Conservation (phyloP, 805 yeast species). For the Suhomyces xylopsoci region DNA sequence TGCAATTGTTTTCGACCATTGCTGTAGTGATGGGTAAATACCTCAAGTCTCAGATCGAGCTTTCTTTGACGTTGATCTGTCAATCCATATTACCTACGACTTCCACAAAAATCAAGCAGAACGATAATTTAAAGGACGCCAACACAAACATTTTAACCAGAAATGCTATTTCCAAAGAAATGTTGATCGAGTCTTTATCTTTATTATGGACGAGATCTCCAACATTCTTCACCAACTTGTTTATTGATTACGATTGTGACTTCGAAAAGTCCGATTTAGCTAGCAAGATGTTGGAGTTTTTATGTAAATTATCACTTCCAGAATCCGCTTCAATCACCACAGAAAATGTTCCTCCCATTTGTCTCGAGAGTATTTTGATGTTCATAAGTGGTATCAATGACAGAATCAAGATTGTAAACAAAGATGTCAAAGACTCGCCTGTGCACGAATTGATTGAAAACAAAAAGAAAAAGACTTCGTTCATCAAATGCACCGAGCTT, state of each 20-base stretch:
- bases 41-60: constrained; percentile 78
- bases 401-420: constrained; percentile 36
- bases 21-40: constrained; percentile 61
- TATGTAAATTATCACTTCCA: constrained; percentile 78
- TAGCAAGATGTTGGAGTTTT: constrained; percentile 59
- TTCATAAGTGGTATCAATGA: constrained; percentile 62
- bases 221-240: constrained; percentile 68
- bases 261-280: constrained; percentile 81
- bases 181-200: constrained; percentile 79
- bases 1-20: constrained; percentile 72
- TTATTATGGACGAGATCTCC: constrained; percentile 81
- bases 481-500: constrained; percentile 67
- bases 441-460: constrained; percentile 38
- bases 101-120: constrained; percentile 9
- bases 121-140: constrained; percentile 22
- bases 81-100: constrained; percentile 48
- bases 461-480: constrained; percentile 63
- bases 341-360: constrained; percentile 86
- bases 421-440: constrained; percentile 5
- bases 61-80: constrained; percentile 62
- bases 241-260: constrained; percentile 86
- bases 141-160: constrained; percentile 17
- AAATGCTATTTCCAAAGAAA: constrained; percentile 58
- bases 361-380: constrained; percentile 81
- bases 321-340: constrained; percentile 79